Conservation (phyloP, 768 basidiomycete genomes). For the Mycena alexandri region DNA sequence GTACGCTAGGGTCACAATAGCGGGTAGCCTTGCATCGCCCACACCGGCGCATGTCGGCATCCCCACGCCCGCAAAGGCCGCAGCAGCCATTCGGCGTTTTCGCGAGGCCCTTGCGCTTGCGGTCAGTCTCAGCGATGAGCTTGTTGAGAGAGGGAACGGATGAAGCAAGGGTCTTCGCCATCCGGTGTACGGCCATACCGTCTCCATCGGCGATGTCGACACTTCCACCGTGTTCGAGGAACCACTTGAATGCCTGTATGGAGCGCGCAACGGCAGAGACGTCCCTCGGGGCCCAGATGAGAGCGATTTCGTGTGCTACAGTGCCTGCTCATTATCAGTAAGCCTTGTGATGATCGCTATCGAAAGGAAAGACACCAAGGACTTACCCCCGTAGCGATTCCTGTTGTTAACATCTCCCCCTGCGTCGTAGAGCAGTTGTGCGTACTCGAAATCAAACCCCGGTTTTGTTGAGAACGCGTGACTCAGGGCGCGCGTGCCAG, state of each 20-base stretch:
- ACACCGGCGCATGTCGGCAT: slow-evolving; percentile 46
- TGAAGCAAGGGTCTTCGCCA: slow-evolving; percentile 30
- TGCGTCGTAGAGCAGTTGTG: slow-evolving; percentile 56
- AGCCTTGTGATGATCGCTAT: neutral
- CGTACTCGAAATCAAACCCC: slow-evolving; percentile 55
- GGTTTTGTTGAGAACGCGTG: slow-evolving; percentile 59
- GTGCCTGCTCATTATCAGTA: slow-evolving; percentile 27
- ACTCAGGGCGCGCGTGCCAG: slow-evolving; percentile 56
- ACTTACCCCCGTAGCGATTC: slow-evolving; percentile 52
- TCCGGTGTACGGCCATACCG: slow-evolving; percentile 46
- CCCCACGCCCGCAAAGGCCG: slow-evolving; percentile 49
- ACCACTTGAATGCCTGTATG: slow-evolving; percentile 51
- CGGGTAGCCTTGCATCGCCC: slow-evolving; percentile 50
- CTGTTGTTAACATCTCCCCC: slow-evolving; percentile 56
- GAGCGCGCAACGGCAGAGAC: slow-evolving; percentile 41
- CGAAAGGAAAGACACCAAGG: neutral
- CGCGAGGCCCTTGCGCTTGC: slow-evolving; percentile 40
- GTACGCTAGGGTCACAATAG: slow-evolving; percentile 48
- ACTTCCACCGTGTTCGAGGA: slow-evolving; percentile 57
- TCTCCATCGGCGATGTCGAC: slow-evolving; percentile 55
- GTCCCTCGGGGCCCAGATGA: slow-evolving; percentile 45
- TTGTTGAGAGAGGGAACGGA: slow-evolving; percentile 32
- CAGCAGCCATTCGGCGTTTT: slow-evolving; percentile 46
- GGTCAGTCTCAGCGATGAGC: slow-evolving; percentile 48
- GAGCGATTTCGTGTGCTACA: slow-evolving; percentile 53